Conservation (phyloP, 1,139 yeast genomes). For the Pneumocystis carinii region DNA sequence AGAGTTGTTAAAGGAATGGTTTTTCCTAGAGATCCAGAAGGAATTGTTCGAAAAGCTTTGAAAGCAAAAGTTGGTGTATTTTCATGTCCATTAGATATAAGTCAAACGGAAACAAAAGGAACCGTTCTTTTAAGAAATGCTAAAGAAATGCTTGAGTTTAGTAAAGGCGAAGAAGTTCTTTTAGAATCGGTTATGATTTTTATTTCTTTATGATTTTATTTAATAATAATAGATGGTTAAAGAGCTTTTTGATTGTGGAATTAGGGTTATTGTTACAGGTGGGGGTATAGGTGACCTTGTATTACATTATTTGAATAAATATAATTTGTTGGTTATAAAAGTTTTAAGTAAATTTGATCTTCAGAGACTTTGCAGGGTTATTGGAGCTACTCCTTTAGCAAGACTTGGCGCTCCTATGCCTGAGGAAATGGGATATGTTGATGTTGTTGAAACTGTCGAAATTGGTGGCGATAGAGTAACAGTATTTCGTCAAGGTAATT, state of each 20-base stretch:
- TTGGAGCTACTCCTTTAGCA: constrained; percentile 94
- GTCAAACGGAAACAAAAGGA: constrained; percentile 93
- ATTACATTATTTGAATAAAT: constrained; percentile 78
- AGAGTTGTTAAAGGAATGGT: constrained; percentile 93
- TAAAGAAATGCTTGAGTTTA: constrained; percentile 87
- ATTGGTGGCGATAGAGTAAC: constrained; percentile 98
- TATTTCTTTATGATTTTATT: not conserved
- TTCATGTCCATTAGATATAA: constrained; percentile 86
- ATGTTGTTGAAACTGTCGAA: constrained; percentile 77
- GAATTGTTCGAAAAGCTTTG: constrained; percentile 52
- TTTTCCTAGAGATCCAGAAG: constrained; percentile 93
- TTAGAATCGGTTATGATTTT: constrained; percentile 38
- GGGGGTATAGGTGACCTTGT: constrained; percentile 87
- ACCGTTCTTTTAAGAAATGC: constrained; percentile 92
- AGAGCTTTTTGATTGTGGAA: constrained; percentile 72
- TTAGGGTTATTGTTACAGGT: constrained; percentile 81
- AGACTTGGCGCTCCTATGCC: constrained; percentile 92
- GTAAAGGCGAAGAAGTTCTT: constrained; percentile 92
- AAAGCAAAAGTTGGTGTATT: constrained; percentile 80
- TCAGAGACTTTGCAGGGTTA: constrained; percentile 85
- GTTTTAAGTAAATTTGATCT: constrained; percentile 89
- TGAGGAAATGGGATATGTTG: constrained; percentile 82
- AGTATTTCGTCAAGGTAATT: constrained; percentile 65
- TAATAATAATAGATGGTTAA: constrained; percentile 38
- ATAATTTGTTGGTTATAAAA: constrained; percentile 67